Evolutionary conservation across 2,329 filamentous ascomycete species (phyloP), one percentile per base, ranked within the genome.

Genomic region (Mariannaea elegans): DNA sequence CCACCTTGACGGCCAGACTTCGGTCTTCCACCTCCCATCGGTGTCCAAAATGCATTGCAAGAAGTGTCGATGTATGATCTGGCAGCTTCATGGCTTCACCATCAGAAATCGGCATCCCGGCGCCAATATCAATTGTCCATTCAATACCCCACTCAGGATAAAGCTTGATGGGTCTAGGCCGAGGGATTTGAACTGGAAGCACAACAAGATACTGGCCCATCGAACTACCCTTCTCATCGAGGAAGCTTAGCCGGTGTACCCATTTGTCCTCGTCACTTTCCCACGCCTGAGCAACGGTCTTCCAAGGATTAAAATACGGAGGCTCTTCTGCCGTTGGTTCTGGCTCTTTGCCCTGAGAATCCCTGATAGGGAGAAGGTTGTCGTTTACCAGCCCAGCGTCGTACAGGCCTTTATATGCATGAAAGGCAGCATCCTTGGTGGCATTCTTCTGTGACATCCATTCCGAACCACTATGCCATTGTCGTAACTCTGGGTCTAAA

Each of bases 371-470:
- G 38, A 97, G 80, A 0, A 97, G 76, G 67, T 97, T 83, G 13
- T 96, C 86, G 62, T 92, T 93, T 1, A 98, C 76, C 5, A 97
- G 78, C 0, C 90, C 90, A 23, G 85, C 89, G 7, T 84, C 67
- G 71, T 94, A 88, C 0, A 98, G 80, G 5, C 81, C 81, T 19
- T 85, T 76, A 70, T 94, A 97, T 1, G 93, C 91, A 69, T 92
- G 86, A 62, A 97, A 95, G 0, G 92, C 90, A 1, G 90, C 92
- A 74, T 97, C 94, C 70, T 90, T 92, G 65, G 82, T 87, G 0
- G 93, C 93, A 65, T 87, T 87, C 57, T 82, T 85, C 69, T 95
- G 89, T 0, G 88, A 91, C 10, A 66, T 75, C 93, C 93, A 97
- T n/a, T 73, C 46, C 0, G 39, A 56, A 10, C 62, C 55, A 14